A percentile compares a stretch with the other conserved stretches of the same genome.
Evolutionary conservation across 1,284 basidiomycete species (phyloP).

Genomic region (Cutaneotrichosporon sp.): DNA sequence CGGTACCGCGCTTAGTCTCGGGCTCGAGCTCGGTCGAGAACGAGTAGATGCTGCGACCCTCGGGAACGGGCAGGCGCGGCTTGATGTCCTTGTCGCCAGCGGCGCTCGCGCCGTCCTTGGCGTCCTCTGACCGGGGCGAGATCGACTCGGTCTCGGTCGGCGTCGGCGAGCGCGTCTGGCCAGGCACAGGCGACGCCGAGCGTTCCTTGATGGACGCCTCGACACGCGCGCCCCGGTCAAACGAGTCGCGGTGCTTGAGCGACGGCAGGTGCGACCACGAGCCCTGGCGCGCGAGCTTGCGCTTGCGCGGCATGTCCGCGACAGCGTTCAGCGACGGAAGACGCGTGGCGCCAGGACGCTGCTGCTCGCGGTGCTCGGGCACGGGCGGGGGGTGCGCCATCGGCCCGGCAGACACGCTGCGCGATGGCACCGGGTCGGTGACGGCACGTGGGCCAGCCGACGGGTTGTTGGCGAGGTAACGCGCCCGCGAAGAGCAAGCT

Average conservation of each 20-base stretch:
- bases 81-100: constrained; percentile 4
- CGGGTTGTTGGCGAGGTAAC: constrained; percentile 12
- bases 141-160: constrained; percentile 15
- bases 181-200: constrained; percentile 16
- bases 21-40: constrained; percentile 23
- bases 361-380: not conserved
- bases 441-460: constrained; percentile 9
- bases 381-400: constrained; percentile 2
- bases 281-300: constrained; percentile 21
- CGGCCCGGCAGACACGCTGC: constrained; percentile 16
- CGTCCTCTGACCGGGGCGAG: constrained; percentile 14
- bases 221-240: constrained; percentile 15
- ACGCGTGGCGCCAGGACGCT: not conserved
- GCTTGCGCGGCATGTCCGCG: constrained; percentile 8
- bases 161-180: constrained; percentile 16
- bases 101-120: not conserved
- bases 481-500: constrained; percentile 20
- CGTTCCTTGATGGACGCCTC: constrained; percentile 10
- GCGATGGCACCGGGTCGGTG: constrained; percentile 17
- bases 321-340: constrained; percentile 3
- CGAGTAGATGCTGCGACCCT: constrained; percentile 22
- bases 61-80: constrained; percentile 15
- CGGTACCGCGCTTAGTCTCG: constrained; percentile 18
- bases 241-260: constrained; percentile 21
- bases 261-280: constrained; percentile 19